A percentile compares a stretch with the other conserved stretches of the same genome.
These are phyloP conservation scores for Hanseniaspora jakobsenii DNA, from an alignment of 805 yeast species.

Conservation along the genomic window DNA sequence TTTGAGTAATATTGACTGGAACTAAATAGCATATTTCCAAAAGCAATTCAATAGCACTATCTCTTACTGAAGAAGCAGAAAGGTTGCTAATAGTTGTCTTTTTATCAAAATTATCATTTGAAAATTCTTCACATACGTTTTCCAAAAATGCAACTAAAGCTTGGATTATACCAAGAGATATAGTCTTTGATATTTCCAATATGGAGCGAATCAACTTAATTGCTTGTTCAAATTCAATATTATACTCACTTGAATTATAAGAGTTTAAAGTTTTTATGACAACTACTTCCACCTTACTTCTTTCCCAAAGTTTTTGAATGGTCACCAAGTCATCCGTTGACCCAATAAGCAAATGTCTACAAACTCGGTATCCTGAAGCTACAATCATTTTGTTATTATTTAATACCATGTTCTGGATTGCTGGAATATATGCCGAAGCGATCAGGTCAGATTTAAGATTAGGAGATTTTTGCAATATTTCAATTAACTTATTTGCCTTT, in stretches of 20 bases:
- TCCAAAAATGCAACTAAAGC: slow-evolving; percentile 57
- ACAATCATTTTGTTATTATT: slow-evolving; percentile 49
- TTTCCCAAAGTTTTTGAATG: slow-evolving; percentile 43
- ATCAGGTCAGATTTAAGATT: slow-evolving; percentile 52
- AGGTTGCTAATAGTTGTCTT: no score
- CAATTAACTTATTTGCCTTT: slow-evolving; percentile 55
- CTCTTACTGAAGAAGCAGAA: slow-evolving; percentile 29
- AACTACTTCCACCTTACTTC: slow-evolving; percentile 48
- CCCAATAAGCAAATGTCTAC: slow-evolving; percentile 51
- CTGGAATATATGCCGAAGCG: slow-evolving; percentile 42
- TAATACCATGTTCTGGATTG: slow-evolving; percentile 49
- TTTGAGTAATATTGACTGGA: slow-evolving; percentile 35
- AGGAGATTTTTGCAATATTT: slow-evolving; percentile 45
- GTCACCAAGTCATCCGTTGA: slow-evolving; percentile 23
- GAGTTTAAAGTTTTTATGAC: slow-evolving; percentile 54
- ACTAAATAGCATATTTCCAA: slow-evolving; percentile 41
- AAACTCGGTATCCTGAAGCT: slow-evolving; percentile 64
- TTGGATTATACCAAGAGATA: slow-evolving; percentile 56
- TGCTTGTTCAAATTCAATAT: slow-evolving; percentile 65
- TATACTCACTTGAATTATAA: slow-evolving; percentile 30
- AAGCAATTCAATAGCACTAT: slow-evolving; percentile 43
- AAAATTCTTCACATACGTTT: no score
- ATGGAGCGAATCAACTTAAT: slow-evolving; percentile 56
- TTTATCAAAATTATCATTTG: no score
- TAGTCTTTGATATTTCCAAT: slow-evolving; percentile 43